Base-by-base conservation (phyloP, 1,284 basidiomycete species). In the Sanguinoderma infundibulare region DNA sequence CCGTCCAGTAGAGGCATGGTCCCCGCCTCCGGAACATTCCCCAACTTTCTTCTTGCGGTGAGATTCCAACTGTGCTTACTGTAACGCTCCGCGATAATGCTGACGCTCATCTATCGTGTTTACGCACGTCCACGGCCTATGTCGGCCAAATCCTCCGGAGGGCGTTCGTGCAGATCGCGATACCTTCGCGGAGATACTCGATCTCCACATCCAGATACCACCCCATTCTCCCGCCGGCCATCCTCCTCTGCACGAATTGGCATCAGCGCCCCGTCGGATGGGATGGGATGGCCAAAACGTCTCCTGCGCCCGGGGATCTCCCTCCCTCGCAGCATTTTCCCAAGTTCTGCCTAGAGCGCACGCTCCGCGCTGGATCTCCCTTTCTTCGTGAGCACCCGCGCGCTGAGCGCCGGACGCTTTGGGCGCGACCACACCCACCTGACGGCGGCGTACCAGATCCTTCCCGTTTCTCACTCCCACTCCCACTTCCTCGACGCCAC, bases 181-280 rank as follows among this genome's bases (percentile, higher is more conserved):
- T 34, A 26, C 50, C 40, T 52, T 44, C 50, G 57, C 57, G 49
- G 57, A 58, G 57, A 32, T 57, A 17, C 5, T 12, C 9, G 35
- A 51, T 34, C 28, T 57, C 56, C 24, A 10, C 20, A 32, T 44
- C 38, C 49, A 9, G 30, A 53, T 58, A 36, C 12, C 14, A n/a
- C n/a, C n/a, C n/a, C n/a, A n/a, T 22, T 51, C 15, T 15, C 38
- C 32, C 54, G 22, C 28, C 20, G 30, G 8, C 24, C 47, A 34
- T n/a, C 47, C 32, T 17, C 20, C 30, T 34, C 24, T 24, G 22
- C 53, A 42, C 40, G 24, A 28, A 26, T 36, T 36, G 32, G 30
- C 28, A 42, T 55, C 59, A 26, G 60, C 55, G 26, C n/a, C 22
- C 52, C 40, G 46, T 35, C 22, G 44, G 7, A 32, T 30, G 44